Base-by-base conservation (phyloP, 2,329 filamentous ascomycete species). In the Plectosphaerella cucumerina region DNA sequence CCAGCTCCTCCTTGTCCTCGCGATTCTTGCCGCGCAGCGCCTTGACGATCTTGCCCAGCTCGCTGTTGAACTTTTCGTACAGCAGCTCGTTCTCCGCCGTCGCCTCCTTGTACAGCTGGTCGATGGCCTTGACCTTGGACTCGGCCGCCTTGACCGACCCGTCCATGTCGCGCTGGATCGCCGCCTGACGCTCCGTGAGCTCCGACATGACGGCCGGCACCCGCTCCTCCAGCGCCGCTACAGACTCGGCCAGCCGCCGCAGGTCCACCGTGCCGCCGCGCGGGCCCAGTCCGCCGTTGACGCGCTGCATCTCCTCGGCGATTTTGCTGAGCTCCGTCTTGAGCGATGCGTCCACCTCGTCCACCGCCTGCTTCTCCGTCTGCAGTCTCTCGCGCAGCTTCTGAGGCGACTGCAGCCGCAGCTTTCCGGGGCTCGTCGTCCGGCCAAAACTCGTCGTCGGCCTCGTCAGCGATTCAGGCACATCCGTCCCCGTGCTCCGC, bases 21-120 rank as follows among this genome's bases (percentile, higher is more conserved):
- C 87, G 86, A 4, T 83, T 82, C 58, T 86, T 86, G 53, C 81
- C 81, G 65, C 83, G 84, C 45, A 94, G 77, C 39, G 86, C 89
- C 65, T 84, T 87, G 42, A 91, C 77, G 53, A 97, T 89, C 72
- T 88, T 90, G 59, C 83, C 87, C 45, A 97, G 73, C 70, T 97
- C 93, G n/a, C 84, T 82, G 62, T 97, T 96, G 74, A 97, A 96
- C 54, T 86, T 86, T 58, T 93, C 88, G 67, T 97, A 97, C 50
- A 97, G 76, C 26, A 93, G 81, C 70, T 97, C 92, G 60, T 97
- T 97, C 73, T 97, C 93, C 0, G 90, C 89, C 60, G 85, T 90
- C 15, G 86, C 82, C 63, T 96, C 90, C 57, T 90, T 88, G 71
- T 95, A 96, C 48, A 96, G 74, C 69, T 95, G 89, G 65, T 97